Evolutionary conservation across 139 green algal genomes (phyloP).

Genomic region (Gonium pectorale): DNA sequence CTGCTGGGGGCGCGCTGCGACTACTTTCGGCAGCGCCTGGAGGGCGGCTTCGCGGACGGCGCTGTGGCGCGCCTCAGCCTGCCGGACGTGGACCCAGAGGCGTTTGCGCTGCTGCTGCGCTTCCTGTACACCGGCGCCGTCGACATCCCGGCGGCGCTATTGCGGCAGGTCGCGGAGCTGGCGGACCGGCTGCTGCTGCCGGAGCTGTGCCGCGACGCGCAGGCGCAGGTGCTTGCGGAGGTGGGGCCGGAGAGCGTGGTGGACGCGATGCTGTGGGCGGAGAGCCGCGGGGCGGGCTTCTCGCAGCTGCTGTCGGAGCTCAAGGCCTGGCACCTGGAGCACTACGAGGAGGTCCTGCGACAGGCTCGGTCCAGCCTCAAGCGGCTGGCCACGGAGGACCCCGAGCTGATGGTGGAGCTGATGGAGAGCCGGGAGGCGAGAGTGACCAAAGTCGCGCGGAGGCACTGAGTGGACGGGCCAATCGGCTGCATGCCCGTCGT

Average conservation of each 20-base stretch:
- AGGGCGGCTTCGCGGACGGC: not conserved
- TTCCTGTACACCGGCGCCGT: not conserved
- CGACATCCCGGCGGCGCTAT: not conserved
- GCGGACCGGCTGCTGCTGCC: constrained; percentile 13
- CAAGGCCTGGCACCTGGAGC: constrained; percentile 17
- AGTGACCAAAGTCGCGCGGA: too few species aligned
- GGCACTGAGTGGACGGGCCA: too few species aligned
- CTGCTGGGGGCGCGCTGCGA: not conserved
- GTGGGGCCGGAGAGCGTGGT: not conserved
- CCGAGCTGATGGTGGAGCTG: not conserved
- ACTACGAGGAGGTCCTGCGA: not conserved
- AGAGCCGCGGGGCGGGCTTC: not conserved
- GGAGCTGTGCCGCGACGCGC: not conserved
- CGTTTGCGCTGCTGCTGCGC: not conserved
- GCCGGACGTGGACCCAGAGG: constrained; percentile 1
- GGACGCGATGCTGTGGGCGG: constrained; percentile 6
- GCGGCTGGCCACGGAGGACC: not conserved
- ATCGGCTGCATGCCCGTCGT: too few species aligned
- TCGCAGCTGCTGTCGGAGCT: not conserved
- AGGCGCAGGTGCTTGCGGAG: not conserved
- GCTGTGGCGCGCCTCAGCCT: not conserved
- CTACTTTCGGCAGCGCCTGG: constrained; percentile 32
- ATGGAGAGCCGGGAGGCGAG: too few species aligned
- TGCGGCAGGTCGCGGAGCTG: not conserved
- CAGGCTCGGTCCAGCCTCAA: not conserved